Evolutionary conservation across 176 grass and related monocot genomes (phyloP).

Genomic region (Oryza meyeriana): DNA sequence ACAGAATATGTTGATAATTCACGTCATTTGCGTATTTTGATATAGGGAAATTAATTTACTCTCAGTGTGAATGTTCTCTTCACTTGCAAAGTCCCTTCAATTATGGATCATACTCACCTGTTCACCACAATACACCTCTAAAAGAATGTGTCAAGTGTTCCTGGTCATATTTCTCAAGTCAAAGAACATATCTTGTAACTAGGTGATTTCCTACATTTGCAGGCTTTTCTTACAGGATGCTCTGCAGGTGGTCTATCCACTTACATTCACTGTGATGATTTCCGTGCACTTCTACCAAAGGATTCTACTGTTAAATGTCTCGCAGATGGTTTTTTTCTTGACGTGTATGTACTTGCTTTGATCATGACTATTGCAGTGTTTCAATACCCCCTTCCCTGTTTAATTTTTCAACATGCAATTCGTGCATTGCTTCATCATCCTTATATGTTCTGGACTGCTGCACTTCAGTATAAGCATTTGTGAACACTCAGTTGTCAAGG

Average conservation of each 20-base stretch:
- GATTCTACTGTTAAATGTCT: constrained; percentile 64
- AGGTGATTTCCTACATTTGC: not conserved
- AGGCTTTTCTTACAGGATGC: constrained; percentile 83
- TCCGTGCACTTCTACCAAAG: constrained; percentile 59
- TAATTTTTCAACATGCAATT: not conserved
- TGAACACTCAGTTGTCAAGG: not conserved
- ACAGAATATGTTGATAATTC: not conserved
- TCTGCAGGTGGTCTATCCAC: constrained; percentile 79
- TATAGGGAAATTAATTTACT: not conserved
- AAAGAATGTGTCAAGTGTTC: not conserved
- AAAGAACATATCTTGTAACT: not conserved
- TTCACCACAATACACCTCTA: not conserved
- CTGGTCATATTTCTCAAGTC: not conserved
- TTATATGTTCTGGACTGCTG: not conserved
- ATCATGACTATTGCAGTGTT: not conserved
- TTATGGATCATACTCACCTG: not conserved
- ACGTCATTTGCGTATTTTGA: not conserved
- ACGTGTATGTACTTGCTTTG: constrained; percentile 50
- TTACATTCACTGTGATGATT: constrained; percentile 78
- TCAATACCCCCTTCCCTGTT: not conserved
- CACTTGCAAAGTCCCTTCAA: not conserved
- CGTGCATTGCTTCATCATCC: not conserved
- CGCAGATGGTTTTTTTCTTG: constrained; percentile 80
- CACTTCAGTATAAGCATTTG: not conserved
- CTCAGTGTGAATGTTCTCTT: not conserved